These are phyloP conservation scores for Trichosanthes cucumerina DNA, from an alignment of 306 rosid species.

Conservation along the genomic window DNA sequence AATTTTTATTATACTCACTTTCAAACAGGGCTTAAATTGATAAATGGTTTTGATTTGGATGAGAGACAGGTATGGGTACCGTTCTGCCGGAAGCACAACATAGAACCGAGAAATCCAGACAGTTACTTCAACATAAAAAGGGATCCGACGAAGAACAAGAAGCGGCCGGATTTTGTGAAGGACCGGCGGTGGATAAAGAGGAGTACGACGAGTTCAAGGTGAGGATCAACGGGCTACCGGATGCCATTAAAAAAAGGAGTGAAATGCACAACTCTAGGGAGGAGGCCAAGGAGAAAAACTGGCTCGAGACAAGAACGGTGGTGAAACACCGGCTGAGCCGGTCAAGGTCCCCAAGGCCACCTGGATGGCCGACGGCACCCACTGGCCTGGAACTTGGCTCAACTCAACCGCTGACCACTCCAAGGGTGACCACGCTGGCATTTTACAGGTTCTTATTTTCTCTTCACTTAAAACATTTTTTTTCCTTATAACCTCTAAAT, in stretches of 20 bases:
- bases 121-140: conserved; percentile 57
- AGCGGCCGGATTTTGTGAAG: conserved; percentile 57
- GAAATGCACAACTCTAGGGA: conserved; percentile 43
- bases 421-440: conserved; percentile 90
- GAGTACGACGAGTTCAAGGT: conserved; percentile 91
- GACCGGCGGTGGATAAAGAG: conserved; percentile 89
- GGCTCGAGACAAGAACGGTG: conserved; percentile 44
- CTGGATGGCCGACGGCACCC: conserved; percentile 93
- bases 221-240: conserved; percentile 73
- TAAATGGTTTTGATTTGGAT: background rate
- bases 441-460: conserved; percentile 29
- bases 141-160: conserved; percentile 81
- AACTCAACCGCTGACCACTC: conserved; percentile 40
- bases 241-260: conserved; percentile 35
- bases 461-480: no score
- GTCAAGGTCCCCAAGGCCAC: conserved; percentile 38
- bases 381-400: conserved; percentile 83
- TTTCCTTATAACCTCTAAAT: no score
- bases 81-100: conserved; percentile 62
- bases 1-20: no score
- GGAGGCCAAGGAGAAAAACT: conserved; percentile 46
- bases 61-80: conserved; percentile 69
- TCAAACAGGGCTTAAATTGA: background rate
- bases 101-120: conserved; percentile 80
- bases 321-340: conserved; percentile 25